Evolutionary conservation across 2,329 filamentous ascomycete genomes (phyloP), one percentile per base, ranked within the genome.

Genomic region (Trichoderma oligosporum): DNA sequence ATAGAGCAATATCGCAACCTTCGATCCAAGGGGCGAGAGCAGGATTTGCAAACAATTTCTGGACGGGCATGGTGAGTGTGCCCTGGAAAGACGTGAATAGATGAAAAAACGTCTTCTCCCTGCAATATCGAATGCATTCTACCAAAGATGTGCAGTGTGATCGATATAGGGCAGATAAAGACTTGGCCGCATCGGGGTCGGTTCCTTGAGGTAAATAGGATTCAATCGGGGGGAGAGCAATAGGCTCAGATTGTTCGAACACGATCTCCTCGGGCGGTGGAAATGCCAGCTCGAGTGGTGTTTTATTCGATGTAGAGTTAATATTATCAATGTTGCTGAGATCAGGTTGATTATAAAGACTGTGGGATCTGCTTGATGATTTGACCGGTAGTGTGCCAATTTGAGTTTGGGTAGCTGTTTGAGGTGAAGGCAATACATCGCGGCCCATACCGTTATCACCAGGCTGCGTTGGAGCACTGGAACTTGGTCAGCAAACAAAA

Each of bases 61-160:
- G 91, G 3, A 97, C 93, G 5, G 94, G 94, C 72, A 97, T 95
- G 0, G 94, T 99, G 66, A 99, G 82, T 2, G 92, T 97, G 56
- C 94, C 94, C 67, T 96, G 91, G 71, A 99, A 97, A 1, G 93
- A 94, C 5, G 89, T 92, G 70, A 95, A 96, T 14, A 97, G 82
- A 63, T 95, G 90, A 70, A 96, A 96, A 71, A 99, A 96, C 6
- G 91, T 93, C 74, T 96, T 96, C 72, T 97, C 91, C 68, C 94
- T 95, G 79, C 93, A 97, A 71, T 90, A 97, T 27, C 94, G 88
- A 61, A 99, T 91, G 65, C 91, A 93, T 72, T 99, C 94, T 29
- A 99, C 88, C 4, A 99, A 81, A 1, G 92, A 97, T 12, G 94
- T 97, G 70, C 92, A 96, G 69, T 97, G 93, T 2, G 93, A 94